Evolutionary conservation across 768 basidiomycete species (phyloP), one percentile per base, ranked within the genome.

Genomic region (Auricularia heimuer): DNA sequence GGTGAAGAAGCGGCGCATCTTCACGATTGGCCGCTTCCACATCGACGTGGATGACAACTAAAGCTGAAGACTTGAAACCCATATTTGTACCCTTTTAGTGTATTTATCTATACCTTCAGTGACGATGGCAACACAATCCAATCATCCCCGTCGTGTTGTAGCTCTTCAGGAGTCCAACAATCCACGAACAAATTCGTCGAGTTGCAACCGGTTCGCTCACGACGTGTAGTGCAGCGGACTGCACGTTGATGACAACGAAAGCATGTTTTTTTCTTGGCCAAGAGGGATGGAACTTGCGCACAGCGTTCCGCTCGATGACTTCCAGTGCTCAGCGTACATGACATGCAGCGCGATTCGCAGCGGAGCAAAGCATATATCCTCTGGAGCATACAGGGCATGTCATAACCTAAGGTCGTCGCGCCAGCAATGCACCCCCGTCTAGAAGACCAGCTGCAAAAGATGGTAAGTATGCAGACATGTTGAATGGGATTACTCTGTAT

Each of bases 401-500:
- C 56, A 29, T 60, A 60, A 35, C 29, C 34, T 60, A 35, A 60
- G 3, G 29, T 60, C 56, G 29, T 60, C 56, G 56, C 56, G 2
- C 56, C 39, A 42, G 39, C 39, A 60, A 7, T n/a, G 21, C 34
- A 51, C 47, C 21, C 29, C 29, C 56, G 3, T 34, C 60, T 65
- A 29, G 61, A 65, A 62, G 56, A 62, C 63, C 47, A 63, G 63
- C 67, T 62, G 61, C 33, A 36, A 62, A 63, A 65, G 64, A 63
- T 61, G 63, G 36, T 37, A 68, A 54, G 63, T 45, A 42, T 39
- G 35, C 42, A 56, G 36, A 11, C 33, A 64, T 64, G 80, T 66
- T 98, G 83, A 97, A 98, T 68, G 84, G 84, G 80, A 99, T 76
- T 21, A 18, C 7, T 54, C 11, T 4, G 11, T 4, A 29, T 29